A percentile compares a stretch with the other conserved stretches of the same genome.
These are phyloP conservation scores for Oropetium thomaeum DNA, from an alignment of 176 grass and related monocot genomes.

Conservation along the genomic window DNA sequence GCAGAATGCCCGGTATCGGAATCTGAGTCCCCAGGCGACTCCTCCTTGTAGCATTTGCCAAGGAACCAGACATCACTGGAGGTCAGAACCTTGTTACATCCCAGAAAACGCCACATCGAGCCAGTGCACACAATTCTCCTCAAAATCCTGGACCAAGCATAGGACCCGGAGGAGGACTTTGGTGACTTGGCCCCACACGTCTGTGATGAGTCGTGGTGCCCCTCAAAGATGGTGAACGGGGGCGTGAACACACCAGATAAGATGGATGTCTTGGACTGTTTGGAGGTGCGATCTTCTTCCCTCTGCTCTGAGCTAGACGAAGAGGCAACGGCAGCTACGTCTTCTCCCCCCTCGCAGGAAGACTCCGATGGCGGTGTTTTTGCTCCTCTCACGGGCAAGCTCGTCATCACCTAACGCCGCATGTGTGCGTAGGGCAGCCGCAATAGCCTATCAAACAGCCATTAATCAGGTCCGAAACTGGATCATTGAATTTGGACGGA, in stretches of 20 bases:
- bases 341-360: neutral
- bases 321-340: neutral
- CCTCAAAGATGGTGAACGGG: constrained; percentile 70
- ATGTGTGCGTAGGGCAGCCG: constrained; percentile 5
- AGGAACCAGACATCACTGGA: constrained; percentile 78
- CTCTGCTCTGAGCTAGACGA: constrained; percentile 28
- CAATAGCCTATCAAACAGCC: neutral
- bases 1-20: constrained; percentile 34
- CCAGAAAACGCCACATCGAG: constrained; percentile 81
- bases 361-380: constrained; percentile 27
- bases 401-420: constrained; percentile 77
- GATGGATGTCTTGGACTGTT: constrained; percentile 50
- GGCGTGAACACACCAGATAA: constrained; percentile 55
- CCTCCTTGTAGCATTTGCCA: constrained; percentile 73
- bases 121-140: constrained; percentile 54
- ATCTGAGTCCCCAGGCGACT: constrained; percentile 35
- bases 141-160: constrained; percentile 75
- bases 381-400: constrained; percentile 59
- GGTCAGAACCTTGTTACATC: constrained; percentile 42
- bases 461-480: neutral
- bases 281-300: constrained; percentile 31
- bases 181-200: constrained; percentile 13
- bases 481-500: neutral
- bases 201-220: constrained; percentile 34
- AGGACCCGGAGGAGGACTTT: constrained; percentile 35